These are phyloP conservation scores for Aspergillus floridensis DNA, from an alignment of 2,329 filamentous ascomycete species.

Conservation along the genomic window DNA sequence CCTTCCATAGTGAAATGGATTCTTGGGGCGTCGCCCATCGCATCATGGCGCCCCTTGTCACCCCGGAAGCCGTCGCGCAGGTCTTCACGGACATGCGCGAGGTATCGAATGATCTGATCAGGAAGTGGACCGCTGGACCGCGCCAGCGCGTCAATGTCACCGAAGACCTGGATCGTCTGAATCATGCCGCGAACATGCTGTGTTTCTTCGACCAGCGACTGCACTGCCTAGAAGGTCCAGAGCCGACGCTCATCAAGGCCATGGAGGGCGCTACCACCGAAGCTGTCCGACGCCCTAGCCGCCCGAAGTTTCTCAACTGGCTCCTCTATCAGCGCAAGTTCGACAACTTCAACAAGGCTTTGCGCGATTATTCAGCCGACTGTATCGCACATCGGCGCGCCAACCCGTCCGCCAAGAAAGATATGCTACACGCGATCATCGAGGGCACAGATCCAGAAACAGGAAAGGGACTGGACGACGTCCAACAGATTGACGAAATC, in stretches of 20 bases:
- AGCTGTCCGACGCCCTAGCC: constrained; percentile 54
- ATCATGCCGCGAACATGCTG: constrained; percentile 52
- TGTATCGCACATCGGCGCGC: constrained; percentile 57
- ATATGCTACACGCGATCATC: constrained; percentile 61
- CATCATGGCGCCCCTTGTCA: constrained; percentile 47
- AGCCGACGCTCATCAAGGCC: constrained; percentile 51
- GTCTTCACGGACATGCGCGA: constrained; percentile 52
- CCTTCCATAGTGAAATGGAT: constrained; percentile 37
- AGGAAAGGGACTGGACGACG: constrained; percentile 56
- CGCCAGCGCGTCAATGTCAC: constrained; percentile 47
- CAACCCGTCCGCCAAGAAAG: constrained; percentile 56
- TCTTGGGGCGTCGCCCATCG: constrained; percentile 66
- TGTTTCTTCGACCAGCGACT: constrained; percentile 54
- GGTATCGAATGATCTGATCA: constrained; percentile 50
- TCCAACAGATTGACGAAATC: constrained; percentile 65
- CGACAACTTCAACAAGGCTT: constrained; percentile 51
- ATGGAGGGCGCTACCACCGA: constrained; percentile 58
- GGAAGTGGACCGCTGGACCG: constrained; percentile 48
- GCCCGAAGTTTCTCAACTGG: constrained; percentile 54
- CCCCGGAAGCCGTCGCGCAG: constrained; percentile 38
- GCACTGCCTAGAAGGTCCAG: constrained; percentile 47
- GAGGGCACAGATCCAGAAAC: constrained; percentile 61
- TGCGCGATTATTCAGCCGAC: constrained; percentile 57
- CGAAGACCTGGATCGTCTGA: constrained; percentile 53
- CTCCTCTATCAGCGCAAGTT: constrained; percentile 55